Percentiles rank a stretch among this genome's conserved stretches.
Conservation (phyloP, 1,139 yeast species). For the Taphrina pruni region DNA sequence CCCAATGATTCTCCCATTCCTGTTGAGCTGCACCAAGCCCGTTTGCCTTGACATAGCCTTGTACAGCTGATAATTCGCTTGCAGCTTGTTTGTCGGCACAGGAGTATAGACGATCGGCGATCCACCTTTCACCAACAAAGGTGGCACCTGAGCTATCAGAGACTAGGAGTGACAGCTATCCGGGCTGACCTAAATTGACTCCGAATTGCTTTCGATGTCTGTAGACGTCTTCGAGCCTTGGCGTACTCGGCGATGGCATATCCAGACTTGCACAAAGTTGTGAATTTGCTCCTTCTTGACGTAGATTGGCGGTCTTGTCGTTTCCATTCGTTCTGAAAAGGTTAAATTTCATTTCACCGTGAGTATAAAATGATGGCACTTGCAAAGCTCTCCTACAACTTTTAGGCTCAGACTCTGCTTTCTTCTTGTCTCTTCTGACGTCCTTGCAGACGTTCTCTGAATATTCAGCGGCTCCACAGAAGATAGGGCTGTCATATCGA, state of each 20-base stretch:
- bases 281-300: not conserved
- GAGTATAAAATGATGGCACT: not conserved
- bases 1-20: constrained; percentile 73
- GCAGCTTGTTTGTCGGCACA: constrained; percentile 58
- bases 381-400: no score
- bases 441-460: no score
- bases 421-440: no score
- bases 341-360: not conserved
- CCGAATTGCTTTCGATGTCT: constrained; percentile 69
- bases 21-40: constrained; percentile 65
- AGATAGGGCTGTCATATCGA: not conserved
- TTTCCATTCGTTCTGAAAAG: not conserved
- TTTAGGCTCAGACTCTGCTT: no score
- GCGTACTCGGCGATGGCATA: not conserved
- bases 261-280: not conserved
- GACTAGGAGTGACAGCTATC: not conserved
- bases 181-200: constrained; percentile 71
- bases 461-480: not conserved
- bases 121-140: constrained; percentile 75
- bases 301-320: not conserved
- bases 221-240: constrained; percentile 42
- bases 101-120: constrained; percentile 63
- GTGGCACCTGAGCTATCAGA: constrained; percentile 54
- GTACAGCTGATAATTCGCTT: constrained; percentile 79
- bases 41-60: constrained; percentile 56